Evolutionary conservation across 2,329 filamentous ascomycete genomes (phyloP), one percentile per base, ranked within the genome.

Genomic region (Fusarium graminum): DNA sequence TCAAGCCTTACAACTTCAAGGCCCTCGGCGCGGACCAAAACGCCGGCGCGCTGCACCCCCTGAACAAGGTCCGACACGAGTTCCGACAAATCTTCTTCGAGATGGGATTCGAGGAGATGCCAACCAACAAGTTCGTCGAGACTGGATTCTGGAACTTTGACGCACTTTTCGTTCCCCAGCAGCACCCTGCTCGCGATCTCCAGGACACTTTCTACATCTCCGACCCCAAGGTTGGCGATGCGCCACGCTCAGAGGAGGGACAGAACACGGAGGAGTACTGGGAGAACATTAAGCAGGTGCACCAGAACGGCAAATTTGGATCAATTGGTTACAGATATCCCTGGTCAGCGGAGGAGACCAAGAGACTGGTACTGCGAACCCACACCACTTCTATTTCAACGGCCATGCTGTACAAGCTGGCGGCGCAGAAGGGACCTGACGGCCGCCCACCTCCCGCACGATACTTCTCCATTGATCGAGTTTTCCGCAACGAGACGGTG

Each of bases 141-240:
- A 94, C 94, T 13, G 94, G 94, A 44, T 97, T 98, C 89, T 99
- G 95, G 93, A 98, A 98, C 81, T 98, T 98, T 79, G 94, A 98
- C 76, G 89, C 94, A 25, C 92, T 99, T 66, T 97, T 94, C 79
- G 94, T 98, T 52, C 94, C 94, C 29, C 95, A 78, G 81, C 95
- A 99, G 85, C 95, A 99, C 79, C 95, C 95, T 50, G 95, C 95
- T 60, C 92, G 95, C 77, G 95, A 99, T 78, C 85, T 97, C 70
- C 95, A 99, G 84, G 95, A 99, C 75, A 98, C 95, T 56, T 98
- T 98, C 84, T 99, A 97, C 83, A 94, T 98, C 74, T 93, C 93
- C 39, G 94, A 99, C 75, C 95, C 95, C 43, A 84, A 88, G 61
- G 81, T 80, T 58, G 94, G 93, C 36, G 93, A 94, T 75, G 84